Base-by-base conservation (phyloP, 306 rosid genomes). In the Vigna hirtella region DNA sequence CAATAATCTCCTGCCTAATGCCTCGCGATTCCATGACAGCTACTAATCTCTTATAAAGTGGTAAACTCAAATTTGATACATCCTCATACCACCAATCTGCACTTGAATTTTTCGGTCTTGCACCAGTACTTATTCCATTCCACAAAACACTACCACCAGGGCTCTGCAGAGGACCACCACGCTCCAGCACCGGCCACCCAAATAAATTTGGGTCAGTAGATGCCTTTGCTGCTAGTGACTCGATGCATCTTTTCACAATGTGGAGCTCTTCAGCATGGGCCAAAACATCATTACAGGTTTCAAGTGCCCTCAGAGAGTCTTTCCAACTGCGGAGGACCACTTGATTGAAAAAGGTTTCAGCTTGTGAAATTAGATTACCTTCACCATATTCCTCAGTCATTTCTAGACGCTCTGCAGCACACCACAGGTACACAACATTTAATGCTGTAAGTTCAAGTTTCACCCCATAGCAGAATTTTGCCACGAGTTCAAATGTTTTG, bases 81-180 rank as follows among this genome's bases (percentile, higher is more conserved):
- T 92, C 98, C 63, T 95, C 97, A 5, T 89, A 93, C 99, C 99
- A 95, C 99, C 99, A 95, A 85, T 93, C 99, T 11, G 83, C 79
- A 81, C 90, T 91, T 50, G 97, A 66, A 78, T 93, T 86, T 82
- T 86, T 95, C 20, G 96, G 98, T 73, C 91, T 91, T 52, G 99
- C 99, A 72, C 99, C 99, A 0, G 99, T 93, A 79, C 98, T 95
- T 82, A 95, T 95, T 69, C 99, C 99, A 86, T 95, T 95, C 99
- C 99, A 95, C 83, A 95, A 79, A 70, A 95, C 93, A 79, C 99
- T 95, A 77, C 99, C 99, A 14, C 99, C 99, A 12, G 99, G 99
- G 81, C 99, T 95, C 85, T 95, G 99, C 97, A 95, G 87, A 47
- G 98, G 98, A 30, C 99, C 99, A 34, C 96, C 97, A 42, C 86